These are phyloP conservation scores for Aspergillus bridgeri DNA, from an alignment of 495 filamentous ascomycete genomes.

Conservation along the genomic window DNA sequence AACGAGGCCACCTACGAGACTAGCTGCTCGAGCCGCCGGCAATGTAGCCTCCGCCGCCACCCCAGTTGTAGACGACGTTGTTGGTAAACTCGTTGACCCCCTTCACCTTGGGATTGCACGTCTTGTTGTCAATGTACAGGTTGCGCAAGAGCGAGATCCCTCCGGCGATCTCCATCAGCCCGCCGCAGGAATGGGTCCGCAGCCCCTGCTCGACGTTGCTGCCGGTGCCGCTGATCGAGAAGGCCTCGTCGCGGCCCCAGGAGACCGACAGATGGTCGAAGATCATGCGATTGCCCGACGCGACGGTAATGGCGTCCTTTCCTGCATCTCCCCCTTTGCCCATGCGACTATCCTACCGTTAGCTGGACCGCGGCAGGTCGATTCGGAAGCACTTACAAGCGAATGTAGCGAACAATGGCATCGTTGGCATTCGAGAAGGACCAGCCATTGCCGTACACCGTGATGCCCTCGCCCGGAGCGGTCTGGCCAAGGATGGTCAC, in stretches of 20 bases:
- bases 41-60: constrained; percentile 20
- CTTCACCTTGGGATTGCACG: constrained; percentile 22
- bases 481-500: constrained; percentile 19
- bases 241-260: constrained; percentile 20
- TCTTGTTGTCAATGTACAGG: constrained; percentile 22
- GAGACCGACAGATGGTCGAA: constrained; percentile 21
- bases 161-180: constrained; percentile 17
- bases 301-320: constrained; percentile 18
- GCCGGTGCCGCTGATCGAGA: constrained; percentile 17
- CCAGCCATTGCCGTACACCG: constrained; percentile 19
- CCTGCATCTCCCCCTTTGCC: constrained; percentile 12
- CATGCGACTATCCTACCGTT: constrained; percentile 13
- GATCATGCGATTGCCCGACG: constrained; percentile 17
- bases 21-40: constrained; percentile 13
- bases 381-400: constrained; percentile 7
- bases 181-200: constrained; percentile 18
- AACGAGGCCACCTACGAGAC: constrained; percentile 9
- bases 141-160: constrained; percentile 18
- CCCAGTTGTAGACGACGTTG: constrained; percentile 19
- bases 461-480: constrained; percentile 18
- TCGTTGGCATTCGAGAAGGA: constrained; percentile 20
- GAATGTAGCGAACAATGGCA: constrained; percentile 19
- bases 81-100: constrained; percentile 21
- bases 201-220: constrained; percentile 18
- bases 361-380: not conserved